These are phyloP conservation scores for Striga asiatica DNA, from an alignment of 257 asterid genomes.

Conservation along the genomic window DNA sequence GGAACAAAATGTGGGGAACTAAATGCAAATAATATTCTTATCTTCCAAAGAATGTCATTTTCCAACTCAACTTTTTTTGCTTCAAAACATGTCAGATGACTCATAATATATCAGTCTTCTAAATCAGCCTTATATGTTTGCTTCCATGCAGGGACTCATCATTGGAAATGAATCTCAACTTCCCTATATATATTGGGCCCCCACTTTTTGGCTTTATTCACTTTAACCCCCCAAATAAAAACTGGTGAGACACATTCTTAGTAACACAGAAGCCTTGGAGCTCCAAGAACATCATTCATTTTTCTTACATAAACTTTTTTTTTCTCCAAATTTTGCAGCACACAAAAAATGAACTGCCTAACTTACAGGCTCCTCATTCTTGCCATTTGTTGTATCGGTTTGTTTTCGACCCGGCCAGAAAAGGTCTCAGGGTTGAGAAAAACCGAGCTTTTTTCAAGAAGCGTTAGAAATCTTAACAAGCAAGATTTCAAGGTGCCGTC, in stretches of 20 bases:
- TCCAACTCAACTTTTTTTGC: conserved; percentile 41
- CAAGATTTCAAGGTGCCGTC: conserved; percentile 31
- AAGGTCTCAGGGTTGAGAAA: conserved; percentile 34
- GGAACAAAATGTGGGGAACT: conserved; percentile 44
- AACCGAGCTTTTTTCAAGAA: conserved; percentile 40
- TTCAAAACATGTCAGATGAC: conserved; percentile 85
- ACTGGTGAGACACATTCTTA: background rate
- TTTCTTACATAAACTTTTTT: background rate
- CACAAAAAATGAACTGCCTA: conserved; percentile 33
- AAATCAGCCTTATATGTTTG: conserved; percentile 61
- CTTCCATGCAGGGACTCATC: conserved; percentile 43
- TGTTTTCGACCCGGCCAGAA: conserved; percentile 28
- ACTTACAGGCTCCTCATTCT: conserved; percentile 26
- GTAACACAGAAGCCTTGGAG: conserved; percentile 7
- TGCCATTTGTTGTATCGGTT: conserved; percentile 29
- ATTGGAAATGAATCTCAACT: conserved; percentile 66
- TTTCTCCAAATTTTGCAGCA: background rate
- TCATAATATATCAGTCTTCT: conserved; percentile 42
- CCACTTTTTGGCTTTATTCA: conserved; percentile 40
- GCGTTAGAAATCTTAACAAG: conserved; percentile 14
- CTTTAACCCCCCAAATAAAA: conserved; percentile 24
- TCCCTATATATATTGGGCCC: conserved; percentile 33
- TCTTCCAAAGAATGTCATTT: conserved; percentile 60
- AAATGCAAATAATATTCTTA: conserved; percentile 49
- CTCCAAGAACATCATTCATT: conserved; percentile 13